phyloP scores from a whole-genome alignment of 1,284 basidiomycete species.

The Ceratobasidium sp. region DNA sequence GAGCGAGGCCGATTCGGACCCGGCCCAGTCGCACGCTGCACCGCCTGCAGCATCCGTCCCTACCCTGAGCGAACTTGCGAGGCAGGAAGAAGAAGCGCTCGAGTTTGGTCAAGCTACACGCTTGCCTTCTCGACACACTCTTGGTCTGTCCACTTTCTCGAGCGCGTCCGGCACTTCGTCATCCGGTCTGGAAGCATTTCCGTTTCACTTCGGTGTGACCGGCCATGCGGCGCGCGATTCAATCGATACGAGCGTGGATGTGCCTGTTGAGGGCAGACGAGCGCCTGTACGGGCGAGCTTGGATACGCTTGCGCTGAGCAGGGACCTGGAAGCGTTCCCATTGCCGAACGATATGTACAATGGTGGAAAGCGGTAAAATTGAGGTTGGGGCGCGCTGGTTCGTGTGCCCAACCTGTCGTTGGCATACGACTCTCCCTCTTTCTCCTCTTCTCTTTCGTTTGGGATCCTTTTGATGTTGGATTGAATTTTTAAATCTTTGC shows the following conservation, averaged over 20 bases:
- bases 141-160: constrained; percentile 73
- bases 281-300: constrained; percentile 71
- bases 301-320: constrained; percentile 80
- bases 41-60: constrained; percentile 11
- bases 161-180: constrained; percentile 71
- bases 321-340: constrained; percentile 78
- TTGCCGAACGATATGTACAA: constrained; percentile 49
- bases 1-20: constrained; percentile 34
- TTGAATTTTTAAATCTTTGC: neutral
- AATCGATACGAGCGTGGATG: constrained; percentile 34
- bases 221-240: constrained; percentile 39
- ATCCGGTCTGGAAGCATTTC: constrained; percentile 68
- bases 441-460: neutral
- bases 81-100: constrained; percentile 52
- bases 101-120: constrained; percentile 52
- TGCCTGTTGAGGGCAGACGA: constrained; percentile 46
- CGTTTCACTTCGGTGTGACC: constrained; percentile 74
- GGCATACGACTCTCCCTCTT: neutral
- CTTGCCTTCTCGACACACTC: constrained; percentile 56
- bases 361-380: neutral
- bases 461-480: neutral
- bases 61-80: constrained; percentile 35
- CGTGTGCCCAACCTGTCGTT: constrained; percentile 17
- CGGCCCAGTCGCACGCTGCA: neutral
- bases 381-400: constrained; percentile 19